These are phyloP conservation scores for Aspergillus phoenicis DNA, from an alignment of 2,329 filamentous ascomycete genomes.

Conservation along the genomic window DNA sequence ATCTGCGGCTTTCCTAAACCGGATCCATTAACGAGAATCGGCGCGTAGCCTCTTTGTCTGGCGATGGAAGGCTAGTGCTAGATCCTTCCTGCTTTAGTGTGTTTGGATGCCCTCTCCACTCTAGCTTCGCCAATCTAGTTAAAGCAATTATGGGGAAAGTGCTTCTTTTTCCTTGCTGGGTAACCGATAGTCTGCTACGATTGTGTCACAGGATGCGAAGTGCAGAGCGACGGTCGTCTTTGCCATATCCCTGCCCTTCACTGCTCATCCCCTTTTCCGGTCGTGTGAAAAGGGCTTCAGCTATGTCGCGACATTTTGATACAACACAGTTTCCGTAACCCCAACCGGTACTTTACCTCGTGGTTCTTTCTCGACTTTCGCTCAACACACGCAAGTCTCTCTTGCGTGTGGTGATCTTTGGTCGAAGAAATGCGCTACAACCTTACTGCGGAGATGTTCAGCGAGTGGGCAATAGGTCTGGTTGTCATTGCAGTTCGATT, in stretches of 20 bases:
- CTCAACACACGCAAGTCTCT: neutral
- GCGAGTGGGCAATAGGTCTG: slow-evolving; percentile 22
- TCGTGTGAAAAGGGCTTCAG: neutral
- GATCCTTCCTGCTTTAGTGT: neutral
- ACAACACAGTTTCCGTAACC: neutral
- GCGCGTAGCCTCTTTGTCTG: neutral
- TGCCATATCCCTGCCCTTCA: neutral
- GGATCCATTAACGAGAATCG: neutral
- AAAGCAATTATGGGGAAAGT: neutral
- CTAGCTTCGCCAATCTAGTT: neutral
- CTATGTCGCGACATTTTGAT: neutral
- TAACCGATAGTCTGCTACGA: neutral
- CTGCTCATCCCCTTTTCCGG: neutral
- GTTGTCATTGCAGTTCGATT: slow-evolving; percentile 21
- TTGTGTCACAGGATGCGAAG: neutral
- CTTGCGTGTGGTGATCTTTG: neutral
- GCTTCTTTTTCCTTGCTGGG: neutral
- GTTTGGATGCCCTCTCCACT: neutral
- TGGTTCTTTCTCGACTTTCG: neutral
- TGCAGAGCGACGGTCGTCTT: neutral
- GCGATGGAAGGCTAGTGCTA: neutral
- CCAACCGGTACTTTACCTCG: neutral
- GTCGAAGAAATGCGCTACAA: slow-evolving; percentile 18
- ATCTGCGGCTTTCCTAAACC: neutral
- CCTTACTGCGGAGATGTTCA: slow-evolving; percentile 23